phyloP scores from a whole-genome alignment of 1,284 basidiomycete species.

The Fomitopsis pinicola region DNA sequence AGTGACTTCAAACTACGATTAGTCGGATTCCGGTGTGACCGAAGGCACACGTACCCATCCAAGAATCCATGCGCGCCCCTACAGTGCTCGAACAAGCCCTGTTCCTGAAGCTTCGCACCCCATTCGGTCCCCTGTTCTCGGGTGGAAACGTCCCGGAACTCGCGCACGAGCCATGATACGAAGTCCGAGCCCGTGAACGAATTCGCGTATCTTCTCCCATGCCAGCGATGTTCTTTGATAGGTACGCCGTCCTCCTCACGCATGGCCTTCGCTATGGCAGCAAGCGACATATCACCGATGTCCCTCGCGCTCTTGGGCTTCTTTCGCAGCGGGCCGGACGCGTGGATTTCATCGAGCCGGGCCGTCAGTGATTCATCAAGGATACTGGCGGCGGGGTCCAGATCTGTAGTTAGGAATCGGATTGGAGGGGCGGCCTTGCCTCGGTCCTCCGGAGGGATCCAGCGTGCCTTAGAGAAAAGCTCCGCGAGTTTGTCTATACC shows the following conservation, averaged over 20 bases:
- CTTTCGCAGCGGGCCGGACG: slow-evolving; percentile 66
- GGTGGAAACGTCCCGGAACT: slow-evolving; percentile 81
- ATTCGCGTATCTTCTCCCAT: slow-evolving; percentile 61
- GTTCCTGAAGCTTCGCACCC: slow-evolving; percentile 70
- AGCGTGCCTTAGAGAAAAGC: slow-evolving; percentile 77
- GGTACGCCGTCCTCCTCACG: slow-evolving; percentile 72
- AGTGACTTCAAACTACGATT: slow-evolving; percentile 50
- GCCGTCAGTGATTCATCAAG: slow-evolving; percentile 74
- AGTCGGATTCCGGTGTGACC: slow-evolving; percentile 3
- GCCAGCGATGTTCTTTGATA: slow-evolving; percentile 78
- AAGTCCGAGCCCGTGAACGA: slow-evolving; percentile 86
- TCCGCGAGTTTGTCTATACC: slow-evolving; percentile 93
- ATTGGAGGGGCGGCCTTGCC: slow-evolving; percentile 48
- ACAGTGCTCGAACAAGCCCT: slow-evolving; percentile 83
- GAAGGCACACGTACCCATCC: slow-evolving; percentile 59
- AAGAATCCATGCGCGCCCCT: slow-evolving; percentile 75
- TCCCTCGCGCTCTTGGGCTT: slow-evolving; percentile 74
- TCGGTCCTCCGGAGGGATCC: slow-evolving; percentile 65
- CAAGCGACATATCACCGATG: slow-evolving; percentile 57
- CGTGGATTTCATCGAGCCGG: slow-evolving; percentile 77
- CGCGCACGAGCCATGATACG: slow-evolving; percentile 82
- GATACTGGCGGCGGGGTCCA: slow-evolving; percentile 76
- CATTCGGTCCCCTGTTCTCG: slow-evolving; percentile 77
- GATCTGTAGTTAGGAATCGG: slow-evolving; percentile 75
- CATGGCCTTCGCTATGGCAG: slow-evolving; percentile 72